These are phyloP conservation scores for Papilionanthe hybrid DNA, from an alignment of 116 monocot species.

Conservation along the genomic window DNA sequence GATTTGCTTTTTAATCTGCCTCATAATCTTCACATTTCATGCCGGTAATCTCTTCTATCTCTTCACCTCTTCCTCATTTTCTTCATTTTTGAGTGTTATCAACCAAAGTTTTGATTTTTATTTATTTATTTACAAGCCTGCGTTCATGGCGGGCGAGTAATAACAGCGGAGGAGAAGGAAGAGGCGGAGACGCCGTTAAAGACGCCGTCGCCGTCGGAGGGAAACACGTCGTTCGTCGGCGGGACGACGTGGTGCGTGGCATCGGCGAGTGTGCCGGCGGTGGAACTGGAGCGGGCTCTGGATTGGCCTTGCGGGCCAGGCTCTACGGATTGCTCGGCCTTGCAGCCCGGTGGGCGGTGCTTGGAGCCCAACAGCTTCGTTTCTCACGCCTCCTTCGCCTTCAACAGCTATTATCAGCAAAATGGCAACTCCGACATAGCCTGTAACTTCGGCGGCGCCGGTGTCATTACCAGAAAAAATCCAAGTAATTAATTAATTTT, in stretches of 20 bases:
- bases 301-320: constrained; percentile 87
- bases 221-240: constrained; percentile 82
- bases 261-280: constrained; percentile 27
- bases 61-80: background rate
- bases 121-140: background rate
- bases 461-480: constrained; percentile 38
- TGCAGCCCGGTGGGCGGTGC: constrained; percentile 52
- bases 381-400: constrained; percentile 84
- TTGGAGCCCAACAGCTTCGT: constrained; percentile 59
- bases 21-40: background rate
- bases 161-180: constrained; percentile 27
- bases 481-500: constrained; percentile 43
- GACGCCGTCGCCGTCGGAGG: constrained; percentile 66
- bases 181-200: constrained; percentile 39
- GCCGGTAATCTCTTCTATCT: background rate
- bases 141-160: background rate
- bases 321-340: constrained; percentile 52
- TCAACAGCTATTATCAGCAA: constrained; percentile 96
- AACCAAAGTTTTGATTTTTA: background rate
- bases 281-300: constrained; percentile 62
- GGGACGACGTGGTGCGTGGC: constrained; percentile 88
- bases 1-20: background rate
- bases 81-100: background rate
- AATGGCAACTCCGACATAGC: constrained; percentile 84
- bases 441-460: constrained; percentile 90